Percentiles rank a stretch among this genome's conserved stretches.
These are phyloP conservation scores for Cyclotella kingstonii DNA, from an alignment of 108 stramenopile species.

Conservation along the genomic window DNA sequence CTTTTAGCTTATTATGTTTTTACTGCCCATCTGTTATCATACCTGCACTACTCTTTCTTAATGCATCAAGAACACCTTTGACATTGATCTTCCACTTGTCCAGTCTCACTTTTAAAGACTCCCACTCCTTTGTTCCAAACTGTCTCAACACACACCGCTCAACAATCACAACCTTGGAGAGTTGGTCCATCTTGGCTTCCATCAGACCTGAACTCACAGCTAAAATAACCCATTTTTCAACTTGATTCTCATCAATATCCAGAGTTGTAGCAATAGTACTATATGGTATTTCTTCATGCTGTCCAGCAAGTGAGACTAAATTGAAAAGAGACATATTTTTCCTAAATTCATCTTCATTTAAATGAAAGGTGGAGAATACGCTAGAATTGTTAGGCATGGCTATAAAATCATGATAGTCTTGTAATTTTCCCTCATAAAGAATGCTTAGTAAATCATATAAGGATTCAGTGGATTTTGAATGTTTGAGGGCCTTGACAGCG, in stretches of 20 bases:
- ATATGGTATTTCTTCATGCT: constrained; percentile 81
- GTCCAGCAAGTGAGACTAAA: constrained; percentile 64
- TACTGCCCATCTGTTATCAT: constrained; percentile 8
- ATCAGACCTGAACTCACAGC: constrained; percentile 78
- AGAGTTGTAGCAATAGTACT: constrained; percentile 66
- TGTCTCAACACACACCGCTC: constrained; percentile 76
- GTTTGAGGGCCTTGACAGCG: constrained; percentile 62
- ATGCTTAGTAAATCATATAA: constrained; percentile 70
- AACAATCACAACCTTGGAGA: constrained; percentile 75
- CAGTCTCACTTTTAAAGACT: constrained; percentile 63
- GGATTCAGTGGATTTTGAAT: constrained; percentile 20
- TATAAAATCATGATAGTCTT: constrained; percentile 72
- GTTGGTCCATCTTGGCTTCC: constrained; percentile 88
- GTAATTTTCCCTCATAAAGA: constrained; percentile 79
- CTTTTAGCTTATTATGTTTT: not conserved
- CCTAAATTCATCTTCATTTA: constrained; percentile 56
- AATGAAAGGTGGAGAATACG: constrained; percentile 51
- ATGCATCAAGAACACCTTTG: constrained; percentile 34
- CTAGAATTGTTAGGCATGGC: constrained; percentile 59
- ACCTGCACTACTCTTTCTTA: constrained; percentile 37
- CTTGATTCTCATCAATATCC: constrained; percentile 60
- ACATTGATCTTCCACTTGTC: constrained; percentile 46
- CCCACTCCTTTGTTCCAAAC: constrained; percentile 85
- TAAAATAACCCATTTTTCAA: constrained; percentile 85
- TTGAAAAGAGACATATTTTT: constrained; percentile 83